Conservation (phyloP, 129 eudicot species). For the Solidago caesia region DNA sequence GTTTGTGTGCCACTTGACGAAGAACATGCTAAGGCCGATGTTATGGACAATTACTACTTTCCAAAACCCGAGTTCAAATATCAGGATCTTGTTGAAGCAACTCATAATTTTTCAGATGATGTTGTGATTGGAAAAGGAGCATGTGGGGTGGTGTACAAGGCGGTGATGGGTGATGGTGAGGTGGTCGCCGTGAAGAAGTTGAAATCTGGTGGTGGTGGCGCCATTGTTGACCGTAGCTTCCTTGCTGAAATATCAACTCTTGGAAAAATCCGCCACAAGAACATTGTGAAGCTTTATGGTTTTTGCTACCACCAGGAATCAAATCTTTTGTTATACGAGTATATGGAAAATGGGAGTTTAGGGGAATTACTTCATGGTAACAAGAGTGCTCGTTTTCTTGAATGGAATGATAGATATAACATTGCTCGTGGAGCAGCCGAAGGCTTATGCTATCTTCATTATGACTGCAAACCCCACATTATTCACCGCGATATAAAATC, state of each 20-base stretch:
- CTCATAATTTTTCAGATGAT: conserved; percentile 65
- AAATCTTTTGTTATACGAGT: conserved; percentile 74
- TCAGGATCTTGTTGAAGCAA: conserved; percentile 82
- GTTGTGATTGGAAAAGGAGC: conserved; percentile 88
- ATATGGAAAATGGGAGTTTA: conserved; percentile 85
- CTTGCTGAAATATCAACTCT: conserved; percentile 87
- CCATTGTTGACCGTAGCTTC: conserved; percentile 64
- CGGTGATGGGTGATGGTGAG: conserved; percentile 66
- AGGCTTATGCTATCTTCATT: conserved; percentile 82
- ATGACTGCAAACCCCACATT: conserved; percentile 84
- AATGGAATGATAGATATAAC: conserved; percentile 64
- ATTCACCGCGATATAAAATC: conserved; percentile 93
- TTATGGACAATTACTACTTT: conserved; percentile 56
- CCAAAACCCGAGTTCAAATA: conserved; percentile 74
- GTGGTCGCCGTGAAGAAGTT: conserved; percentile 78
- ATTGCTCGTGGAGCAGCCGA: conserved; percentile 94
- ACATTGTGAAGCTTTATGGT: conserved; percentile 80
- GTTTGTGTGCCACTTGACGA: conserved; percentile 52
- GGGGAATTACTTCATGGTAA: conserved; percentile 78
- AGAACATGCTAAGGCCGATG: conserved; percentile 37
- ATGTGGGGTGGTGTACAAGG: conserved; percentile 87
- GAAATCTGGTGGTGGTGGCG: conserved; percentile 61
- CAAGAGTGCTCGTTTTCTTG: conserved; percentile 43
- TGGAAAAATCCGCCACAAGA: conserved; percentile 83
- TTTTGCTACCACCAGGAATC: conserved; percentile 83